These are phyloP conservation scores for Solanum habrochaites DNA, from an alignment of 257 asterid genomes.

Conservation along the genomic window DNA sequence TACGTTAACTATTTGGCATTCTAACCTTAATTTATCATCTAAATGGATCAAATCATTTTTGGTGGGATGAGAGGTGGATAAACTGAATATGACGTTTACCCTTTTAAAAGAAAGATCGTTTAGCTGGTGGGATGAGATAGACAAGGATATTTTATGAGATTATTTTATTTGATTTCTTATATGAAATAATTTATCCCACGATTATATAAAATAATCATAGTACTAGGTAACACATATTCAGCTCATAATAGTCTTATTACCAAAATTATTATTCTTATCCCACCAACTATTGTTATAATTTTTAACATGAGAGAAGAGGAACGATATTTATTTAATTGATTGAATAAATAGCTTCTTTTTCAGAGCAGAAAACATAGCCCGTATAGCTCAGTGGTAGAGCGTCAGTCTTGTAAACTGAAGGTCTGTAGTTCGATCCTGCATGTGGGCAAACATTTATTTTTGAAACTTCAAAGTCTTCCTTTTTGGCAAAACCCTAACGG, in stretches of 20 bases:
- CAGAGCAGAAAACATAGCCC: background rate
- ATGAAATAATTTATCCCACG: fast-evolving
- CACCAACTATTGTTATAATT: background rate
- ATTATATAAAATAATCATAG: too few relatives aligned
- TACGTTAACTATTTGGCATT: background rate
- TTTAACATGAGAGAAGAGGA: too few relatives aligned
- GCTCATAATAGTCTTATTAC: background rate
- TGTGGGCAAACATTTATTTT: conserved; percentile 11
- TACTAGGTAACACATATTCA: too few relatives aligned
- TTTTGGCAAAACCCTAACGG: conserved; percentile 12
- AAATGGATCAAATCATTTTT: background rate
- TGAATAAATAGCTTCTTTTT: fast-evolving
- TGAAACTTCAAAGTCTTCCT: background rate
- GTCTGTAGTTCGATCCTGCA: conserved; percentile 72
- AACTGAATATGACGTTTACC: background rate
- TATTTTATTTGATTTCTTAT: background rate
- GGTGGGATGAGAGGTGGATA: background rate
- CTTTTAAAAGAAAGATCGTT: too few relatives aligned
- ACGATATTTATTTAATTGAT: background rate
- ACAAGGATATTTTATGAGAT: background rate
- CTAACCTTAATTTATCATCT: background rate
- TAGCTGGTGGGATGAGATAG: background rate
- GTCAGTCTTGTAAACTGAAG: conserved; percentile 75
- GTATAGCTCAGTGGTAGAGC: conserved; percentile 69
- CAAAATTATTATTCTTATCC: too few relatives aligned